Percentiles rank a stretch among this genome's conserved stretches.
These are phyloP conservation scores for Candida tallmaniae DNA, from an alignment of 805 yeast genomes.

Conservation along the genomic window DNA sequence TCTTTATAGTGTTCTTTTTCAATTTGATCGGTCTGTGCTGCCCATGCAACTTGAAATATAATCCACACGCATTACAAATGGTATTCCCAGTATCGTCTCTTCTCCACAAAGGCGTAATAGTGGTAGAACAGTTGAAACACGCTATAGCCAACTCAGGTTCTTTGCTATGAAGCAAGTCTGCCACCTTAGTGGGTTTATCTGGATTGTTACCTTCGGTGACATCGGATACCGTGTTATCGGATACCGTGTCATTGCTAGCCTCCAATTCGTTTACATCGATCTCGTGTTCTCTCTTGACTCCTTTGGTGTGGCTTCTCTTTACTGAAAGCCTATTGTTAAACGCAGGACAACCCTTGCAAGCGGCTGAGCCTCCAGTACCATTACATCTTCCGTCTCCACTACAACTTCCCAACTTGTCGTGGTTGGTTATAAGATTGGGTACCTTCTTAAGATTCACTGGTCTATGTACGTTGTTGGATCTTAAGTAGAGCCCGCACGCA, in stretches of 20 bases:
- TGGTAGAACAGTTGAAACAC: conserved; percentile 79
- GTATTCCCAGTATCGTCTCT: conserved; percentile 78
- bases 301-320: conserved; percentile 9
- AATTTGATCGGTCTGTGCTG: conserved; percentile 70
- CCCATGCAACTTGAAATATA: conserved; percentile 73
- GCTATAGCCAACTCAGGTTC: conserved; percentile 57
- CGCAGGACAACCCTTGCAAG: conserved; percentile 82
- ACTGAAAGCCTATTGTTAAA: conserved; percentile 60
- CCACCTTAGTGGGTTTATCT: background rate
- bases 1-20: conserved; percentile 68
- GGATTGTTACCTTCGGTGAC: no score
- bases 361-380: conserved; percentile 81
- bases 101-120: conserved; percentile 85
- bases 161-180: conserved; percentile 3
- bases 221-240: background rate
- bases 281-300: background rate
- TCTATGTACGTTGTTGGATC: conserved; percentile 58
- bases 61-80: conserved; percentile 85
- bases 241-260: background rate
- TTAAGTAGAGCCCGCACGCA: conserved; percentile 56
- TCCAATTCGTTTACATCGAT: background rate
- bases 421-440: conserved; percentile 42
- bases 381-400: conserved; percentile 78
- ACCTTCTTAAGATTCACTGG: conserved; percentile 64
- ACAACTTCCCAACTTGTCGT: conserved; percentile 52